phyloP scores from a whole-genome alignment of 1,284 basidiomycete species.

The Fomitopsis pinicola region DNA sequence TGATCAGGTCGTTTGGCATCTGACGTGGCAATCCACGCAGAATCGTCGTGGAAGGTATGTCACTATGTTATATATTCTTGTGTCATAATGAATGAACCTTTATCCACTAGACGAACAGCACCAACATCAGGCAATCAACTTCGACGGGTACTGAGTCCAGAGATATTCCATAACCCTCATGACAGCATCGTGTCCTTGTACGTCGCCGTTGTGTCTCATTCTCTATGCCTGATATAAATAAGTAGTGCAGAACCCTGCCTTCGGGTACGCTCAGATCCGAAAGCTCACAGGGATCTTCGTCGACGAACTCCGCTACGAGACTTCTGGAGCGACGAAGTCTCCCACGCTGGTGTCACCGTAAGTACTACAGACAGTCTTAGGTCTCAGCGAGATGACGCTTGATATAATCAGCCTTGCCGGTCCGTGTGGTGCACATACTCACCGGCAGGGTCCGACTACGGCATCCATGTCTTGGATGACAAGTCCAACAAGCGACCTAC shows the following conservation, averaged over 20 bases:
- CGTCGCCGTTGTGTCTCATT: not conserved
- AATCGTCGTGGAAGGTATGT: not conserved
- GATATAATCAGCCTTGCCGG: slow-evolving; percentile 51
- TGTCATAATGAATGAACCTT: not conserved
- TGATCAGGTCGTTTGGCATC: not conserved
- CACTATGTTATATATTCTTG: too few species aligned
- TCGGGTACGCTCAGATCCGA: slow-evolving; percentile 49
- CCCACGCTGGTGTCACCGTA: not conserved
- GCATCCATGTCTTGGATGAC: slow-evolving; percentile 36
- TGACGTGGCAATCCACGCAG: not conserved
- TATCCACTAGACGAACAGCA: not conserved
- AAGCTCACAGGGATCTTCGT: slow-evolving; percentile 54
- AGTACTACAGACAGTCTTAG: slow-evolving; percentile 35
- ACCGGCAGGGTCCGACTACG: slow-evolving; percentile 44
- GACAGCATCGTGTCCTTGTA: not conserved
- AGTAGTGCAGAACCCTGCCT: slow-evolving; percentile 50
- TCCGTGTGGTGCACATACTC: not conserved
- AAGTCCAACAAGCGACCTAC: slow-evolving; percentile 28
- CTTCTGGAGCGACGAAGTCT: slow-evolving; percentile 16
- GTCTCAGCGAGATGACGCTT: slow-evolving; percentile 40
- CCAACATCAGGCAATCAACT: not conserved
- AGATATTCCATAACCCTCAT: not conserved
- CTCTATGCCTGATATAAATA: not conserved
- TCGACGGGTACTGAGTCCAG: not conserved
- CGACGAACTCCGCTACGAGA: slow-evolving; percentile 28